Conservation (phyloP, 164 flowering plant genomes). For the Aristolochia contorta region DNA sequence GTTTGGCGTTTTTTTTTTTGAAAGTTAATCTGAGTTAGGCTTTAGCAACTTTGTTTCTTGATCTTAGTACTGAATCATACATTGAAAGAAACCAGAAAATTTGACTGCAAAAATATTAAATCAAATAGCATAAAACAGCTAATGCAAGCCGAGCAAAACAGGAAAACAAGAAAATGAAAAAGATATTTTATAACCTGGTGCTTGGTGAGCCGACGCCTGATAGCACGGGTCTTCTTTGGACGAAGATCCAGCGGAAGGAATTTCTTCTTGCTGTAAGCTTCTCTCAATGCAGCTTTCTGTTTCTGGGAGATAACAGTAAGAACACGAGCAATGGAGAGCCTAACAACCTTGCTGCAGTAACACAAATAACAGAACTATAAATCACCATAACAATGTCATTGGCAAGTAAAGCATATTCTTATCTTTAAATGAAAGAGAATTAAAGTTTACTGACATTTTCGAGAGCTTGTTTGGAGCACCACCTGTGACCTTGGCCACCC, state of each 20-base stretch:
- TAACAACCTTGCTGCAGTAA: constrained; percentile 66
- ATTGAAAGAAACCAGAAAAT: too few relatives aligned
- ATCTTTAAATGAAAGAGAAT: background rate
- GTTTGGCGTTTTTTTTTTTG: too few relatives aligned
- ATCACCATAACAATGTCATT: background rate
- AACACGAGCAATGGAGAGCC: constrained; percentile 65
- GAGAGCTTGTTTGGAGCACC: constrained; percentile 81
- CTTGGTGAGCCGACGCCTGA: constrained; percentile 68
- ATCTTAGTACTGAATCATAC: too few relatives aligned
- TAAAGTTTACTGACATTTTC: constrained; percentile 37
- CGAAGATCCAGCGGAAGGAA: constrained; percentile 68
- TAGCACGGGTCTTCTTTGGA: constrained; percentile 83
- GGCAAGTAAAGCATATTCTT: background rate
- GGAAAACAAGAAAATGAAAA: background rate
- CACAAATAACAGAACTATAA: background rate
- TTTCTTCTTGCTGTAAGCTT: constrained; percentile 69
- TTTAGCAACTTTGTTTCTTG: too few relatives aligned
- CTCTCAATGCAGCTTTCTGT: constrained; percentile 70
- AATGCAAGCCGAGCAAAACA: background rate
- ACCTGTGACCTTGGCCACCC: constrained; percentile 75
- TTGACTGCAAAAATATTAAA: too few relatives aligned
- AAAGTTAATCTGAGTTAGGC: too few relatives aligned
- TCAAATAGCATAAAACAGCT: background rate
- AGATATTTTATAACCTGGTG: constrained; percentile 44
- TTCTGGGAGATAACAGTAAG: constrained; percentile 76